Percentiles rank a stretch among this genome's conserved stretches.
Evolutionary conservation across 2,329 filamentous ascomycete genomes (phyloP).

Genomic region (Penicillium sp.): DNA sequence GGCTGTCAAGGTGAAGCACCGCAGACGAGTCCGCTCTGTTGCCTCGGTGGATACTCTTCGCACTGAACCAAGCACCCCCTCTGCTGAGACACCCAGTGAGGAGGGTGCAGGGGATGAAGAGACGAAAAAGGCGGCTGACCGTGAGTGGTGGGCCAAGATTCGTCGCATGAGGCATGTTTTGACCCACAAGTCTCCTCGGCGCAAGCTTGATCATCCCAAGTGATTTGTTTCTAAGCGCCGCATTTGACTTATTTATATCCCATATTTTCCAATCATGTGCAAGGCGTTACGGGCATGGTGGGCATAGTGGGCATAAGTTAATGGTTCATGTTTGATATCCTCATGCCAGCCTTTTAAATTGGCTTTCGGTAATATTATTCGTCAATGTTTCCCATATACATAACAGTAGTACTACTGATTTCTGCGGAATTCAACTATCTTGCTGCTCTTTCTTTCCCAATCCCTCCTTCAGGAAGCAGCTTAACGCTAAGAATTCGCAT

Average conservation of each 20-base stretch:
- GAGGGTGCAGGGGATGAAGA: constrained; percentile 49
- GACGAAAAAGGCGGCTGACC: constrained; percentile 66
- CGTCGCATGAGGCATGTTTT: constrained; percentile 74
- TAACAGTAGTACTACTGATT: not conserved
- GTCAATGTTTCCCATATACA: not conserved
- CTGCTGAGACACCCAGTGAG: constrained; percentile 36
- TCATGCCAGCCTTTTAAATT: not conserved
- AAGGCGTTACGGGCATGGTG: constrained; percentile 5
- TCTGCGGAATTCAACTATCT: too few relatives aligned
- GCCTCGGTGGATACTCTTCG: constrained; percentile 36
- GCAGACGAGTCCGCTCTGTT: constrained; percentile 38
- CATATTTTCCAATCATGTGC: constrained; percentile 1
- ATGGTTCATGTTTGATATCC: not conserved
- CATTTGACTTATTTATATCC: not conserved
- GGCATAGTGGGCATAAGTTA: not conserved
- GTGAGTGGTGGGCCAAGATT: constrained; percentile 74
- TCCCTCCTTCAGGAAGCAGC: not conserved
- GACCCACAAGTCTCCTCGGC: constrained; percentile 67
- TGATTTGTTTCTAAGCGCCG: constrained; percentile 13
- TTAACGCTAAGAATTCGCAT: too few relatives aligned
- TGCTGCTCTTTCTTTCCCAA: too few relatives aligned
- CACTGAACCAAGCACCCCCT: constrained; percentile 36
- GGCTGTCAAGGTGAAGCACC: constrained; percentile 50
- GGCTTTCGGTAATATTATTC: not conserved
- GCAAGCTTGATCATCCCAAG: constrained; percentile 36